phyloP scores from a whole-genome alignment of 129 eudicot species.

The Escallonia herrerae region DNA sequence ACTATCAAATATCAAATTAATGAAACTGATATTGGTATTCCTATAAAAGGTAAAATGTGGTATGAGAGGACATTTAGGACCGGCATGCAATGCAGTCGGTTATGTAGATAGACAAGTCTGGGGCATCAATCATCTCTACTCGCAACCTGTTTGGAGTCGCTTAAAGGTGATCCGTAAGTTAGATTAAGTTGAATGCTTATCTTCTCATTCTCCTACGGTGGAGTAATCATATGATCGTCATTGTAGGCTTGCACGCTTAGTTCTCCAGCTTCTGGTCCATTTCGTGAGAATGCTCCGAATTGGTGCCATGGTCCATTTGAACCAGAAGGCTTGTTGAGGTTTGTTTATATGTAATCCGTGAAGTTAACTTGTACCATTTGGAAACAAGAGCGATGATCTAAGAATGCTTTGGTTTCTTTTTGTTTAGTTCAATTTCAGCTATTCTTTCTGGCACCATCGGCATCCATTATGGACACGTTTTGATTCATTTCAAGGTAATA shows the following conservation, averaged over 20 bases:
- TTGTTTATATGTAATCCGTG: not conserved
- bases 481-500: slow-evolving; percentile 65
- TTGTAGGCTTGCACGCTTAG: slow-evolving; percentile 67
- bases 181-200: not conserved
- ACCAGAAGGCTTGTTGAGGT: slow-evolving; percentile 91
- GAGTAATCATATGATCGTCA: not conserved
- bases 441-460: slow-evolving; percentile 75
- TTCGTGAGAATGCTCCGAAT: slow-evolving; percentile 63
- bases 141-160: slow-evolving; percentile 63
- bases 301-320: slow-evolving; percentile 93
- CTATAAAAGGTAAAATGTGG: slow-evolving; percentile 59
- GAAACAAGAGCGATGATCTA: not conserved
- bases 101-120: slow-evolving; percentile 77
- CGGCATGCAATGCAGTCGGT: slow-evolving; percentile 92
- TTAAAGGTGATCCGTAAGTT: slow-evolving; percentile 38
- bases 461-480: slow-evolving; percentile 79
- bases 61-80: slow-evolving; percentile 88
- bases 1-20: not conserved
- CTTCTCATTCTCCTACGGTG: not conserved
- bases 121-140: slow-evolving; percentile 82
- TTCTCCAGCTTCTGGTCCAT: slow-evolving; percentile 53
- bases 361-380: not conserved
- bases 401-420: slow-evolving; percentile 6
- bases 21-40: not conserved
- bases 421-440: slow-evolving; percentile 61